Percentiles rank a stretch among this genome's conserved stretches.
Conservation (phyloP, 2,329 filamentous ascomycete species). For the Tolypocladium capitatum region DNA sequence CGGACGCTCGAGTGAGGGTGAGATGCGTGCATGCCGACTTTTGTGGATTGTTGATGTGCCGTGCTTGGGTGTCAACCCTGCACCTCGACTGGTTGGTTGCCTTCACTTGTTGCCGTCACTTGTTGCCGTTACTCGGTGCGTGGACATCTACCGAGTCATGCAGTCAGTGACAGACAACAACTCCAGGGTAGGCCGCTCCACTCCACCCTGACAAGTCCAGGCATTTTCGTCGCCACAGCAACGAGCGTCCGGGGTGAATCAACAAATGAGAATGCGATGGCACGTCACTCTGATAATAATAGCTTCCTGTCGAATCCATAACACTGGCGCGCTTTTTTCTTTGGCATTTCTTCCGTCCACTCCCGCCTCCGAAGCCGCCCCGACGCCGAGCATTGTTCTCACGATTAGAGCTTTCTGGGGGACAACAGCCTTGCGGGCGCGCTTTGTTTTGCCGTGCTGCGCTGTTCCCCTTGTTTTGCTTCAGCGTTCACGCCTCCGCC, state of each 20-base stretch:
- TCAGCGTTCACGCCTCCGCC: background rate
- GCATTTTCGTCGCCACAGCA: slow-evolving; percentile 2
- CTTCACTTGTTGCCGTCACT: too few species aligned
- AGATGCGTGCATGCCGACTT: too few species aligned
- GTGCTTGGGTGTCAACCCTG: too few species aligned
- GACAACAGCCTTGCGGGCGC: background rate
- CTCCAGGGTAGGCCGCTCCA: too few species aligned
- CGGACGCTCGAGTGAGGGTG: too few species aligned
- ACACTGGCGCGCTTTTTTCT: background rate
- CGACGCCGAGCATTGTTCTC: slow-evolving; percentile 9
- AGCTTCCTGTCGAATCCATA: background rate
- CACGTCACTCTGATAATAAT: background rate
- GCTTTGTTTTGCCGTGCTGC: background rate
- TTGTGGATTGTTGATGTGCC: too few species aligned
- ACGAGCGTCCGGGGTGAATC: background rate
- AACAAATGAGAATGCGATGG: slow-evolving; percentile 1
- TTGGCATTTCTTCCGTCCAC: slow-evolving; percentile 3
- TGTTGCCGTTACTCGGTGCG: too few species aligned
- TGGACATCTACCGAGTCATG: too few species aligned
- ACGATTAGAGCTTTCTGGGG: slow-evolving; percentile 7
- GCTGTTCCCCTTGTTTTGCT: background rate
- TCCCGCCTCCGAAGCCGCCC: background rate
- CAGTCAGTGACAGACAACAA: too few species aligned
- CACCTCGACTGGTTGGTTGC: too few species aligned
- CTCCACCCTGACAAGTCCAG: too few species aligned